Evolutionary conservation across 306 rosid genomes (phyloP), one percentile per base, ranked within the genome.

Genomic region (Citrullus amarus): DNA sequence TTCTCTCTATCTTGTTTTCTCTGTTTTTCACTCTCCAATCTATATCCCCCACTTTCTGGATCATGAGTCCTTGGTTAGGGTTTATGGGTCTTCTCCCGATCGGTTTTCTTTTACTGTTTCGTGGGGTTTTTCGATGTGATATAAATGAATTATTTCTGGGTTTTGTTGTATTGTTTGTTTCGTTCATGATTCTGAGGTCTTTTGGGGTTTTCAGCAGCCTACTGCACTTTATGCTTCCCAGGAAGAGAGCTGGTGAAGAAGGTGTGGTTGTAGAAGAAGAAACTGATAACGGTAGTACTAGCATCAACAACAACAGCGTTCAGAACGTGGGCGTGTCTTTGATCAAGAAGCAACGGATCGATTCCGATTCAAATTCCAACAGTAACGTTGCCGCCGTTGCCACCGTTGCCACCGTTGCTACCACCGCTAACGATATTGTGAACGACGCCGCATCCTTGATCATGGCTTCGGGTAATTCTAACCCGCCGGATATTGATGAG

Each of bases 151-250:
- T 46, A 13, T 76, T 82, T 75, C 79, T 84, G 82, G 62, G 65
- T 46, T 81, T 85, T 51, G 39, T 81, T 56, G 75, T 51, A 25
- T 41, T 89, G 83, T 36, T 81, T 15, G 44, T 82, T 79, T 72
- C 82, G 84, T 79, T 86, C 83, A 58, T 76, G 74, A 76, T 80
- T 22, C 20, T 66, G 80, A 50, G 51, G 82, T 90, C 78, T 80
- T 79, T 73, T 86, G 57, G 82, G 63, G 58, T 76, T 30, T 89
- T 83, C 82, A 84, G 92, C 90, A 89, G 93, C 80, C 84, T 82
- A 86, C 87, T 86, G 92, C 85, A 88, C 97, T 92, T 83, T 92
- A 94, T 94, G 98, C 97, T 94, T 92, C 97, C 97, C 50, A 87
- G 85, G 81, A 92, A 90, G 98, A 88, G 98, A 94, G 76, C 86